Evolutionary conservation across 2,329 filamentous ascomycete genomes (phyloP).

Genomic region (Fusarium xylarioides): DNA sequence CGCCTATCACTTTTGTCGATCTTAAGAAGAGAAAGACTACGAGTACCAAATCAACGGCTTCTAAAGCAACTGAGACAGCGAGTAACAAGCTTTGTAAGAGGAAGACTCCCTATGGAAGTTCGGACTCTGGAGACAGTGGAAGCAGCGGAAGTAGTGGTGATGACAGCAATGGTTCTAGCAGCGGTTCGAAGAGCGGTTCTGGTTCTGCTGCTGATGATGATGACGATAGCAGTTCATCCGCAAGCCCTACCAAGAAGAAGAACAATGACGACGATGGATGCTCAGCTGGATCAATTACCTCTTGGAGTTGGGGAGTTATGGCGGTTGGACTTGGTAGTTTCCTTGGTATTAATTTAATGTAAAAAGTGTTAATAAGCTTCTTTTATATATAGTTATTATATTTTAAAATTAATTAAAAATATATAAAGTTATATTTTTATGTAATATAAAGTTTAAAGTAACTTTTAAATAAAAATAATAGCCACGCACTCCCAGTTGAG

Average conservation of each 20-base stretch:
- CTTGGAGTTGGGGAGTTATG: conserved; percentile 8
- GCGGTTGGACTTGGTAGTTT: conserved; percentile 9
- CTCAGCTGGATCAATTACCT: background rate
- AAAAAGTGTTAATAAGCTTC: too few species aligned
- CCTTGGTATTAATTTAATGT: background rate
- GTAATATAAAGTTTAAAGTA: too few species aligned
- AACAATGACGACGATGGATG: background rate
- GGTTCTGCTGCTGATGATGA: background rate
- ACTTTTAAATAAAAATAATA: too few species aligned
- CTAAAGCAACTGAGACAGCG: background rate
- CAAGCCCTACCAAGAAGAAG: background rate
- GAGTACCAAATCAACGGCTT: background rate
- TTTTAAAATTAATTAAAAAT: too few species aligned
- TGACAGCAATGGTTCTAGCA: background rate
- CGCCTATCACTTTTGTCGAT: conserved; percentile 29
- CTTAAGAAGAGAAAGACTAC: conserved; percentile 7
- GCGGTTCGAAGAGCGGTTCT: background rate
- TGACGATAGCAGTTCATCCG: background rate
- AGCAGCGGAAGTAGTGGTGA: background rate
- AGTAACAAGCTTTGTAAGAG: conserved; percentile 14
- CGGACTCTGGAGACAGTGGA: background rate
- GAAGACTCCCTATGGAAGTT: background rate
- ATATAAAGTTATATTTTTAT: too few species aligned
- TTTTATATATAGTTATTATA: too few species aligned
- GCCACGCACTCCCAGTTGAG: too few species aligned